Evolutionary conservation across 345 rosid genomes (phyloP).

Genomic region (Isatis tinctoria): DNA sequence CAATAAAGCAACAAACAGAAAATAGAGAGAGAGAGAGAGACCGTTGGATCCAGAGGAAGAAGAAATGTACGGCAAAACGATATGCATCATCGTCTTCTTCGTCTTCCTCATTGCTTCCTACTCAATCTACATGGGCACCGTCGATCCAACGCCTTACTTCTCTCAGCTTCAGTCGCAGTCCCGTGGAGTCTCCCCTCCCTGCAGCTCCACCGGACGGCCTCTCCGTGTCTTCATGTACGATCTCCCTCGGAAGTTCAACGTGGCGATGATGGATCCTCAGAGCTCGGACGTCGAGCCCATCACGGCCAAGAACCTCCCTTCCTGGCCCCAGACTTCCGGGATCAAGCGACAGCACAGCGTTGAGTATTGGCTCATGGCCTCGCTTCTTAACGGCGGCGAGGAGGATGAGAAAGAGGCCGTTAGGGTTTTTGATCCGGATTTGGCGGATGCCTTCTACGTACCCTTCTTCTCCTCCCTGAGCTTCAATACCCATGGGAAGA

Average conservation of each 20-base stretch:
- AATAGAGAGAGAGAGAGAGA: constrained; percentile 8
- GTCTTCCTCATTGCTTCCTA: constrained; percentile 34
- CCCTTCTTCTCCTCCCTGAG: constrained; percentile 95
- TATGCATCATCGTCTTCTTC: constrained; percentile 34
- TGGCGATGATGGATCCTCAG: constrained; percentile 64
- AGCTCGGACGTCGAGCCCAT: constrained; percentile 46
- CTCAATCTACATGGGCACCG: constrained; percentile 35
- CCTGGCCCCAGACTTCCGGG: constrained; percentile 66
- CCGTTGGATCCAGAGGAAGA: constrained; percentile 25
- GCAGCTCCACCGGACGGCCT: constrained; percentile 27
- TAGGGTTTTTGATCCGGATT: constrained; percentile 91
- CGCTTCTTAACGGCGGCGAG: constrained; percentile 53
- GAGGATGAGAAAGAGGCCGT: constrained; percentile 51
- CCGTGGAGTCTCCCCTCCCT: constrained; percentile 1
- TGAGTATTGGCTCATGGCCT: constrained; percentile 97
- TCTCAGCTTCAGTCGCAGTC: constrained; percentile 42
- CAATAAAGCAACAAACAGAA: not conserved
- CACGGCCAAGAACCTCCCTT: constrained; percentile 56
- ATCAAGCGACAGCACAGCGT: constrained; percentile 77
- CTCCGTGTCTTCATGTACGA: constrained; percentile 88
- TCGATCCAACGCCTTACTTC: constrained; percentile 48
- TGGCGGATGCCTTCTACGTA: constrained; percentile 80
- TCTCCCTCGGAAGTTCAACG: constrained; percentile 76
- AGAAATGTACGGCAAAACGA: constrained; percentile 35
- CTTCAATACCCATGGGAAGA: constrained; percentile 81